Evolutionary conservation across 179 eudicot genomes (phyloP), one percentile per base, ranked within the genome.

Genomic region (Sideroxylon spinosum): DNA sequence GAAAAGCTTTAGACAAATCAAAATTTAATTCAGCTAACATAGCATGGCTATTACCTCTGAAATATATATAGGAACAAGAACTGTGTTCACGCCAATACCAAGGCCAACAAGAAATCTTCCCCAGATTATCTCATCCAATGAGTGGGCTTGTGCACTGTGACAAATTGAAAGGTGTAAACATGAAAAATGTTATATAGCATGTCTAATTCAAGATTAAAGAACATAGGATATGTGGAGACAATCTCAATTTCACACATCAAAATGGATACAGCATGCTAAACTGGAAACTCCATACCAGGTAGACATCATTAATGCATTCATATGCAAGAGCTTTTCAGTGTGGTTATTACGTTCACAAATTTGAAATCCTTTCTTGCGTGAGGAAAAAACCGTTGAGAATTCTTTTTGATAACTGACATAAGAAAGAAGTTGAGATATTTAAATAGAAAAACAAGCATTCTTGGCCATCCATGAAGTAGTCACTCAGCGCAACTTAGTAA

Each of bases 31-130:
- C 49, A 49, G 50, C 60, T 23, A 49, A 29, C 22, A n/a, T 46
- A 61, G 48, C 66, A 56, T 4, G 26, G 26, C 74, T 62, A 28
- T 76, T 84, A 93, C 97, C 97, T 93, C 97, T 79, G 96, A 91
- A 81, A 93, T 91, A 77, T 93, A 93, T 73, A 93, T 86, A 66
- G 97, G 94, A 73, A 91, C 96, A 62, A 93, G 90, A 79, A 85
- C 97, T 12, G 97, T 90, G 87, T 91, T 90, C 81, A 90, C 92
- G 23, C 97, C 97, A 83, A 93, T 91, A 66, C 97, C 97, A 78
- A 91, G 92, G 77, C 97, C 97, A 52, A 91, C 94, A 73, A 93
- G 89, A 83, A 93, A 93, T 76, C 97, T 90, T 85, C 96, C 97
- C 83, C 77, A 86, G 28, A 93, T 86, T 76, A 93, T 87, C 81